Conservation (phyloP, 2,329 filamentous ascomycete genomes). For the Monosporascus sp. region DNA sequence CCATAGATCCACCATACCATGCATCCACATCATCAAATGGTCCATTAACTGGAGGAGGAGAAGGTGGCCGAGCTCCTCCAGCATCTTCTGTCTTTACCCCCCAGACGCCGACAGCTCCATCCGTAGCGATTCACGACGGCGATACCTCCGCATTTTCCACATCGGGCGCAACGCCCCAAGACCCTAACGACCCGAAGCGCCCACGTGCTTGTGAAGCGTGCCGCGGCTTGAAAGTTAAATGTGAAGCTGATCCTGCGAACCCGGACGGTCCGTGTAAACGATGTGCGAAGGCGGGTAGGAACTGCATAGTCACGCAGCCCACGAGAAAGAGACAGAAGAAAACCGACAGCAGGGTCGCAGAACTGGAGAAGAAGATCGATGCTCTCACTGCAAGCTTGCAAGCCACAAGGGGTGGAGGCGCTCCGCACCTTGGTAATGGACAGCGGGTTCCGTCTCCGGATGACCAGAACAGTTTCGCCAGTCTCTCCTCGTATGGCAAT, state of each 20-base stretch:
- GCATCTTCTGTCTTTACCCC: slow-evolving; percentile 11
- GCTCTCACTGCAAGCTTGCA: slow-evolving; percentile 76
- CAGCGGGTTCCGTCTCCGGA: slow-evolving; percentile 6
- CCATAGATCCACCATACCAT: background rate
- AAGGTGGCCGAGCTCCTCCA: slow-evolving; percentile 3
- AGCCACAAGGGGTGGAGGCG: slow-evolving; percentile 34
- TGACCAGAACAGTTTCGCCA: slow-evolving; percentile 11
- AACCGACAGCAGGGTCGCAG: slow-evolving; percentile 81
- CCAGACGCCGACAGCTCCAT: slow-evolving; percentile 14
- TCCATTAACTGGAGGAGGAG: slow-evolving; percentile 7
- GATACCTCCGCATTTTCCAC: slow-evolving; percentile 9
- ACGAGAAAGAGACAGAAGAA: slow-evolving; percentile 82
- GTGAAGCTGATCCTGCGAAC: slow-evolving; percentile 65
- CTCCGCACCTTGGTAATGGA: background rate
- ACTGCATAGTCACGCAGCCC: slow-evolving; percentile 71
- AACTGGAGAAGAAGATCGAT: slow-evolving; percentile 91
- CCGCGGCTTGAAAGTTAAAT: slow-evolving; percentile 74
- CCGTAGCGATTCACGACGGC: slow-evolving; percentile 4
- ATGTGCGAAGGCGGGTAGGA: slow-evolving; percentile 74
- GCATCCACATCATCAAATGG: slow-evolving; percentile 2
- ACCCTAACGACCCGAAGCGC: slow-evolving; percentile 54
- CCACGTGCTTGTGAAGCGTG: slow-evolving; percentile 71
- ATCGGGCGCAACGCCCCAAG: slow-evolving; percentile 14
- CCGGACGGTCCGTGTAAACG: slow-evolving; percentile 63
- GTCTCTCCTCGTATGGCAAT: background rate